phyloP scores from a whole-genome alignment of 164 flowering plant species.

The Annona cherimola region DNA sequence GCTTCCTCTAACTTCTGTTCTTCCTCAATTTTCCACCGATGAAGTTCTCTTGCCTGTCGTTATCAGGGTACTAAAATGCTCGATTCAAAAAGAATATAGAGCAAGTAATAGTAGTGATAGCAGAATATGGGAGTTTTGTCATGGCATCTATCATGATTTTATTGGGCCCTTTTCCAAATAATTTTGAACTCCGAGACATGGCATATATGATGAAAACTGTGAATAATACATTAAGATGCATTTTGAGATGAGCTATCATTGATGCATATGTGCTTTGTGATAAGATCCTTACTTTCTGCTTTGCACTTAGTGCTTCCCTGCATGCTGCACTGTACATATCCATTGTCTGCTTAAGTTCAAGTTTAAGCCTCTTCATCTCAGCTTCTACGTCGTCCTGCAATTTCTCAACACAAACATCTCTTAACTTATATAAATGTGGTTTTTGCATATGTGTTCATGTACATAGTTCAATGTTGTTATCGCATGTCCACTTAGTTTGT shows the following conservation, averaged over 20 bases:
- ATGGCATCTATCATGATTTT: neutral
- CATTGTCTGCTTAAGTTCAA: slow-evolving; percentile 69
- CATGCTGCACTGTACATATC: slow-evolving; percentile 71
- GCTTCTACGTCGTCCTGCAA: slow-evolving; percentile 55
- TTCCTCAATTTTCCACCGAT: slow-evolving; percentile 80
- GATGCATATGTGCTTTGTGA: neutral
- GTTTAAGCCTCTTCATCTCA: slow-evolving; percentile 65
- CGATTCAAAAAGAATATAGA: neutral
- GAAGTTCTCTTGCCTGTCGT: slow-evolving; percentile 67
- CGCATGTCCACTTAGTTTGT: no score
- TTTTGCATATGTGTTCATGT: neutral
- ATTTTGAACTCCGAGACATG: neutral
- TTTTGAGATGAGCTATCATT: neutral
- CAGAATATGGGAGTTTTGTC: neutral
- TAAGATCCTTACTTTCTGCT: slow-evolving; percentile 43
- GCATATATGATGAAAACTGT: neutral
- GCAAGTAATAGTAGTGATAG: neutral
- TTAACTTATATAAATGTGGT: neutral
- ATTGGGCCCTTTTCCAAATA: neutral
- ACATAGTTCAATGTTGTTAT: no score
- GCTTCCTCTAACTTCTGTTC: slow-evolving; percentile 57
- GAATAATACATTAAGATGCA: neutral
- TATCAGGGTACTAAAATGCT: neutral
- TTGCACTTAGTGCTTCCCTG: slow-evolving; percentile 66
- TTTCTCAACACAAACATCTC: neutral